Base-by-base conservation (phyloP, 331 rosid genomes). In the Cydonia oblonga region DNA sequence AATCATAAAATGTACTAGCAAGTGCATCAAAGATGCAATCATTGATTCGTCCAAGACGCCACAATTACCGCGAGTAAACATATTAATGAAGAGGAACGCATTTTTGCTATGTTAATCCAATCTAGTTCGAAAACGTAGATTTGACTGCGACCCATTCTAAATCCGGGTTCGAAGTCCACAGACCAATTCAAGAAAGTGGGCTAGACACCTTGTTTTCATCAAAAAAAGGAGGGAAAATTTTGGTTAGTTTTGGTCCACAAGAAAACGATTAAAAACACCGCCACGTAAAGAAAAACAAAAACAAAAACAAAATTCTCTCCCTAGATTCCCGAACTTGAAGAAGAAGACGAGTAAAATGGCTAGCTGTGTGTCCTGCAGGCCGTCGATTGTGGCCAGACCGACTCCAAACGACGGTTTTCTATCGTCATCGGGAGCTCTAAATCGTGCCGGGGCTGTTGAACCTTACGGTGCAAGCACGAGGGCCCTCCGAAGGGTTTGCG, bases 331-430 rank as follows among this genome's bases (percentile, higher is more conserved):
- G 24, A 64, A 49, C 32, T 23, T 10, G 44, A 20, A 42, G 44
- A 67, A 74, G 72, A 58, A 38, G 75, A 58, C 22, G 65, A 62
- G 23, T 25, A 66, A 70, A 42, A 91, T 89, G 97, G 56, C 74
- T 70, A 75, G 75, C 65, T 84, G 72, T 69, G 49, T 64, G 71
- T 52, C 70, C 71, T 79, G 82, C 23, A 68, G 77, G 52, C 80
- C 80, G 49, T 54, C 77, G 67, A 32, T 74, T 38, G 73, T 70
- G 81, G 74, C 74, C 32, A 76, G 62, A 26, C 44, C 84, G 23
- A 51, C 61, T 8, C 79, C 44, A 49, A 28, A 26, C 23, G 72
- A 75, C 16, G 71, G 46, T 63, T 75, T 90, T 76, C 7, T 29
- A 6, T 68, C 71, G 26, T 32, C 81, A 11, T 57, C 51, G 67